These are phyloP conservation scores for Paecilomyces formosus DNA, from an alignment of 2,329 filamentous ascomycete species.

Conservation along the genomic window DNA sequence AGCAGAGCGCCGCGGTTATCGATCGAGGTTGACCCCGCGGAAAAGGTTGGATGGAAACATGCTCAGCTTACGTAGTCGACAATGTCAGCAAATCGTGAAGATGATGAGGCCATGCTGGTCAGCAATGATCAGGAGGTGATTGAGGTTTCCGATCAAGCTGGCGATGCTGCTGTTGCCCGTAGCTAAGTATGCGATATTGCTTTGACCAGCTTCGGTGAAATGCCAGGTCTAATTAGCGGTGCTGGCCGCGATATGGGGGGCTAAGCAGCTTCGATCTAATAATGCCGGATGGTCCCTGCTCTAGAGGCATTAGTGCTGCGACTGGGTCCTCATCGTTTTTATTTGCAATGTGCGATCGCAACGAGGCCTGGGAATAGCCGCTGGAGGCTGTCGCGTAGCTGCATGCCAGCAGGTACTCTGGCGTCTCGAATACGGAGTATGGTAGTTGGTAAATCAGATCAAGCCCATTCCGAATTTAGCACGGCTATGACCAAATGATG, in stretches of 20 bases:
- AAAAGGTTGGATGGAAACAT: not conserved
- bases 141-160: not conserved
- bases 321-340: not conserved
- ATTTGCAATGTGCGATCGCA: not conserved
- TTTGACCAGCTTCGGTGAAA: not conserved
- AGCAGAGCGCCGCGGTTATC: not conserved
- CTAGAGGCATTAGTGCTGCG: not conserved
- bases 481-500: not conserved
- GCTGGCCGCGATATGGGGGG: not conserved
- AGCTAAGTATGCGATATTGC: not conserved
- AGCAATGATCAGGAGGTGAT: not conserved
- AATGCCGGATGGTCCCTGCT: not conserved
- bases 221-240: not conserved
- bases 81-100: not conserved
- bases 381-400: not conserved
- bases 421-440: no score
- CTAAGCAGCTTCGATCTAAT: not conserved
- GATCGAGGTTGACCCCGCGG: not conserved
- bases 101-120: not conserved
- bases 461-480: not conserved
- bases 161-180: not conserved
- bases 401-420: not conserved
- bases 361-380: not conserved
- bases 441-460: no score
- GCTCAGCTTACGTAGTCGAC: not conserved